These are phyloP conservation scores for Botrytis elliptica DNA, from an alignment of 2,329 filamentous ascomycete species.

Conservation along the genomic window DNA sequence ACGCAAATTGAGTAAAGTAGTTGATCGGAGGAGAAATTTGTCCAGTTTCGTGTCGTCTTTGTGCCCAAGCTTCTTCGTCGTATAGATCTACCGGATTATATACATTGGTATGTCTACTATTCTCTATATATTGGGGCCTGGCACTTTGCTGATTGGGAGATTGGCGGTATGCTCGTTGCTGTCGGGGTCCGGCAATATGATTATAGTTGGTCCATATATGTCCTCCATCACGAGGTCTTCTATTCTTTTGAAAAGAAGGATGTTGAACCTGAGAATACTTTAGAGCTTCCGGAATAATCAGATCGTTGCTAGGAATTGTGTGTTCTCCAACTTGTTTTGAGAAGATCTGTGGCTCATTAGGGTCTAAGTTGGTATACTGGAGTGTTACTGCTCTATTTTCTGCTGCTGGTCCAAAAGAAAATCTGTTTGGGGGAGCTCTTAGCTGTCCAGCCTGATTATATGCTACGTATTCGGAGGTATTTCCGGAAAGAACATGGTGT, in stretches of 20 bases:
- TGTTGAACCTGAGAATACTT: rapidly evolving
- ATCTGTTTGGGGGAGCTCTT: neutral
- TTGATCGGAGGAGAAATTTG: neutral
- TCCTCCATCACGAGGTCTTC: neutral
- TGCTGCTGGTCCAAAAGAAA: neutral
- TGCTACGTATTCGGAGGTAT: no score
- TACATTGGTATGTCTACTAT: neutral
- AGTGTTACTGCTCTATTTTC: neutral
- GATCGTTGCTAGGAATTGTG: no score
- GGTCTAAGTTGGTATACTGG: neutral
- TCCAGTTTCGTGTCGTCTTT: neutral
- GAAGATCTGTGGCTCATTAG: neutral
- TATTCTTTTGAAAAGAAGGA: rapidly evolving
- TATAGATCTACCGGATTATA: neutral
- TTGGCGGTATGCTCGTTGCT: neutral
- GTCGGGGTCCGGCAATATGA: no score
- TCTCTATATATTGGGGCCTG: neutral
- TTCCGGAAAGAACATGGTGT: neutral
- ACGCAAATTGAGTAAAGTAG: neutral
- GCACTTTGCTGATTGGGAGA: neutral
- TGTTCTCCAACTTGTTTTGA: neutral
- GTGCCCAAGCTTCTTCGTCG: neutral
- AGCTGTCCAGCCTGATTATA: neutral
- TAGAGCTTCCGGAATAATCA: neutral
- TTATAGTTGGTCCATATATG: neutral